phyloP scores from a whole-genome alignment of 2,329 filamentous ascomycete species.

The Lachnellula occidentalis region DNA sequence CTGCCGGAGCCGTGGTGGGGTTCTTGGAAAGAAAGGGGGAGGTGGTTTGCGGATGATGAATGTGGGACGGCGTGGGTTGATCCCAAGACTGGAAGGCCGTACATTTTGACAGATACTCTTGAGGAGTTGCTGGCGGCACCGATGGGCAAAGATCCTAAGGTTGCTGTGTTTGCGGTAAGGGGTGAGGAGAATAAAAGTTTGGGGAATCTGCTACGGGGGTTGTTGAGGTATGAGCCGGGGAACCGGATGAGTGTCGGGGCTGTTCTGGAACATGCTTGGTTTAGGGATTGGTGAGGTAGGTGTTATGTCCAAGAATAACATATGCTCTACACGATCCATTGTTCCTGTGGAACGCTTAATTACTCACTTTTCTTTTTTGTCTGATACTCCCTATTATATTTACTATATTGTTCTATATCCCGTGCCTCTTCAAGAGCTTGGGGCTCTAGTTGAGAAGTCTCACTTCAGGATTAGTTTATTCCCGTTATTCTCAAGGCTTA shows the following conservation, averaged over 20 bases:
- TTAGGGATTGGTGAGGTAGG: neutral
- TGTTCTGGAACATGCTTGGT: conserved; percentile 7
- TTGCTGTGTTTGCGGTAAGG: conserved; percentile 4
- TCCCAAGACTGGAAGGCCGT: conserved; percentile 6
- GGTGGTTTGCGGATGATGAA: conserved; percentile 8
- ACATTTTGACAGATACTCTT: conserved; percentile 2
- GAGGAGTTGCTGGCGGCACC: conserved; percentile 2
- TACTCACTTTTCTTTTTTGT: too few species aligned
- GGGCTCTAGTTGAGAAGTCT: too few species aligned
- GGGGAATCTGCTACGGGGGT: conserved; percentile 3
- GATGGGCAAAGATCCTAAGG: too few species aligned
- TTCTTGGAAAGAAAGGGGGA: conserved; percentile 6
- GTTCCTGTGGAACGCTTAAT: too few species aligned
- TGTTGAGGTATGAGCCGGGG: conserved; percentile 11
- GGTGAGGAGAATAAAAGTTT: conserved; percentile 5
- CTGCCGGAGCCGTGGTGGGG: conserved; percentile 7
- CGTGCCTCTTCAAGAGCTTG: too few species aligned
- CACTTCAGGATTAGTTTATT: too few species aligned
- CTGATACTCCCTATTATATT: too few species aligned
- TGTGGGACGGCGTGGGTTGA: conserved; percentile 2
- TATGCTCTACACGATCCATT: too few species aligned
- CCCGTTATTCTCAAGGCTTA: too few species aligned
- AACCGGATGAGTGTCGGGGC: conserved; percentile 4
- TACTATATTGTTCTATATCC: too few species aligned
- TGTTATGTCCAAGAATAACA: neutral